A percentile compares a stretch with the other conserved stretches of the same genome.
Conservation (phyloP, 139 green algal species). For the Coccomyxa sp. region DNA sequence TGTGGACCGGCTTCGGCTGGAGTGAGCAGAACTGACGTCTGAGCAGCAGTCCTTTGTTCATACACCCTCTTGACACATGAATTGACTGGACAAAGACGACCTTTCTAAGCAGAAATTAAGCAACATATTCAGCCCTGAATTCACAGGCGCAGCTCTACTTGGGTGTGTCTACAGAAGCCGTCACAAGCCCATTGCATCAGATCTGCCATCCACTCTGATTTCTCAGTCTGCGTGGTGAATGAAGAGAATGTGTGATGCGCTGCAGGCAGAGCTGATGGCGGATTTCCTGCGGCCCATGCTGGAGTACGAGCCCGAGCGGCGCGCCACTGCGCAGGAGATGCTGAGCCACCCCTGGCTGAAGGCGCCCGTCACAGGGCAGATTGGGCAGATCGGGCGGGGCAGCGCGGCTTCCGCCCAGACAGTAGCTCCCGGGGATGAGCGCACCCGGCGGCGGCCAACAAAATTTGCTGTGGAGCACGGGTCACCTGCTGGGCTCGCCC, state of each 20-base stretch:
- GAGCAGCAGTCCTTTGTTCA: slow-evolving; percentile 1
- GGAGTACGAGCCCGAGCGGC: slow-evolving; percentile 70
- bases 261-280: slow-evolving; percentile 69
- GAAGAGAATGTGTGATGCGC: too few species aligned
- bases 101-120: too few species aligned
- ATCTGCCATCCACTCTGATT: too few species aligned
- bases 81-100: too few species aligned
- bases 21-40: slow-evolving; percentile 27
- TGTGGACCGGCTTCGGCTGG: slow-evolving; percentile 20
- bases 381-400: background rate
- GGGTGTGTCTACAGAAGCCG: too few species aligned
- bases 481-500: background rate
- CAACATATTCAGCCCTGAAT: too few species aligned
- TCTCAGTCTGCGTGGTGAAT: too few species aligned
- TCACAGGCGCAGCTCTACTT: too few species aligned
- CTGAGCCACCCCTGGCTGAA: slow-evolving; percentile 90
- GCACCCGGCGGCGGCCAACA: background rate
- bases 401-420: background rate
- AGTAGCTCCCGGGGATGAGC: background rate
- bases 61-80: too few species aligned
- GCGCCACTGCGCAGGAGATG: slow-evolving; percentile 79
- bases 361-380: background rate
- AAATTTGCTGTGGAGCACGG: background rate
- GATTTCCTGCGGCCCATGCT: slow-evolving; percentile 94
- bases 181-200: too few species aligned